Evolutionary conservation across 345 rosid genomes (phyloP).

Genomic region (Microthlaspi erraticum): DNA sequence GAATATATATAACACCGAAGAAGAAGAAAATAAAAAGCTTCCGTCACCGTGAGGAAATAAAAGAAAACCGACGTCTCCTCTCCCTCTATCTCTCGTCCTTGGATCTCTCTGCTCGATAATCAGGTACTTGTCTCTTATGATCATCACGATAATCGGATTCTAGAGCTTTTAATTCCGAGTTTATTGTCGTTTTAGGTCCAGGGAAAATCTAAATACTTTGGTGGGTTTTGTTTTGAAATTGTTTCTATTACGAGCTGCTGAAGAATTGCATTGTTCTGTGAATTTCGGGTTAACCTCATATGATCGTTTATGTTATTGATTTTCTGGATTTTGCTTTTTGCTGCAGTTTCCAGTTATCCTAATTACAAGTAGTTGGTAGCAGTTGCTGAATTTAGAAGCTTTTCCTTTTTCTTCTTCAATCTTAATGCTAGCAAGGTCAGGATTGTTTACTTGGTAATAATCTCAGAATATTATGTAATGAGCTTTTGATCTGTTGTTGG

Average conservation of each 20-base stretch:
- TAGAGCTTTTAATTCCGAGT: constrained; percentile 22
- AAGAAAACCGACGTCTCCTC: constrained; percentile 24
- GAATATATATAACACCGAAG: constrained; percentile 15
- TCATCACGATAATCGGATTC: constrained; percentile 20
- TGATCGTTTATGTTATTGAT: constrained; percentile 13
- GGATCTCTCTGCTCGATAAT: constrained; percentile 25
- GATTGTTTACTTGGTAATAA: neutral
- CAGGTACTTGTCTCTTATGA: constrained; percentile 28
- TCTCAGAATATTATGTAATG: neutral
- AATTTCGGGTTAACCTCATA: neutral
- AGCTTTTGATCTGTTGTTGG: constrained; percentile 23
- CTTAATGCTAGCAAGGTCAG: constrained; percentile 47
- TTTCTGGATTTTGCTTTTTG: neutral
- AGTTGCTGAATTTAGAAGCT: constrained; percentile 39
- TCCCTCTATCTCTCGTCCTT: constrained; percentile 23
- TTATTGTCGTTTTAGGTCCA: neutral
- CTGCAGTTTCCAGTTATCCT: constrained; percentile 20
- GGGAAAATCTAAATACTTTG: neutral
- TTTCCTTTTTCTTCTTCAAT: neutral
- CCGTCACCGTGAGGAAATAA: constrained; percentile 34
- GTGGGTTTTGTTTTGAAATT: constrained; percentile 23
- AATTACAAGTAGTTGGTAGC: neutral
- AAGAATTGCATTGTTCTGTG: constrained; percentile 33
- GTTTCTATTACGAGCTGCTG: constrained; percentile 15
- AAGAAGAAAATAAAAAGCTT: constrained; percentile 22